phyloP scores from a whole-genome alignment of 2,329 filamentous ascomycete genomes.

The Didymella exigua region DNA sequence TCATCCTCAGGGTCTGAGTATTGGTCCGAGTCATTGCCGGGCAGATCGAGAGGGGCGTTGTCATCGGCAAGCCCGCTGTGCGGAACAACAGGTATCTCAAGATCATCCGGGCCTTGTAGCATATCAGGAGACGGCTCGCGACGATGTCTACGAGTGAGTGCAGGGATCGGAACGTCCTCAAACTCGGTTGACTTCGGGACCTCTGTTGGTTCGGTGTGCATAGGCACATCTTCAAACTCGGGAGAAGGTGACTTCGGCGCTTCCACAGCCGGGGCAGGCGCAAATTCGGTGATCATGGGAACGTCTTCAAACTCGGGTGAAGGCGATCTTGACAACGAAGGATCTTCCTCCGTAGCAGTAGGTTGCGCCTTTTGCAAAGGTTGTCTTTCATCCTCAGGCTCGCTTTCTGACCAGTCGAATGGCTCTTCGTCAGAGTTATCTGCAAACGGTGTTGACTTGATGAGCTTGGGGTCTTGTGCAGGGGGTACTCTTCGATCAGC shows the following conservation, averaged over 20 bases:
- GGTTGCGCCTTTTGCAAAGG: not conserved
- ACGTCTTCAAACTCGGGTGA: conserved; percentile 61
- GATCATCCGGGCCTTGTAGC: conserved; percentile 36
- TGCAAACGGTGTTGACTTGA: conserved; percentile 29
- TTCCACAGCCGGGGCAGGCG: conserved; percentile 7
- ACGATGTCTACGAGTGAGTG: conserved; percentile 21
- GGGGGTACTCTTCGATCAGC: conserved; percentile 28
- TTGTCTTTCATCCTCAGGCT: conserved; percentile 41
- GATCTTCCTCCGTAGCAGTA: not conserved
- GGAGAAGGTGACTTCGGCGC: conserved; percentile 52
- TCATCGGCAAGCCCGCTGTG: conserved; percentile 42
- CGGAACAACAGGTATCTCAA: conserved; percentile 38
- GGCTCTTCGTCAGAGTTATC: conserved; percentile 48
- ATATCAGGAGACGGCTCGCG: conserved; percentile 31
- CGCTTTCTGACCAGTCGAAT: conserved; percentile 62
- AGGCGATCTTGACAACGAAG: conserved; percentile 42
- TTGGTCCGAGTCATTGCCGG: conserved; percentile 43
- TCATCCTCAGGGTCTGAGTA: conserved; percentile 89
- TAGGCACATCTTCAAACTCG: conserved; percentile 58
- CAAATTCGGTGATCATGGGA: conserved; percentile 23
- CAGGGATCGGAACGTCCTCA: conserved; percentile 53
- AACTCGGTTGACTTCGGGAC: conserved; percentile 53
- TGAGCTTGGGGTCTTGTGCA: conserved; percentile 23
- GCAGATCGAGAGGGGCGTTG: conserved; percentile 29
- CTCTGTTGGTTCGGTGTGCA: conserved; percentile 17